Base-by-base conservation (phyloP, 164 flowering plant species). In the Vitis rupestris region DNA sequence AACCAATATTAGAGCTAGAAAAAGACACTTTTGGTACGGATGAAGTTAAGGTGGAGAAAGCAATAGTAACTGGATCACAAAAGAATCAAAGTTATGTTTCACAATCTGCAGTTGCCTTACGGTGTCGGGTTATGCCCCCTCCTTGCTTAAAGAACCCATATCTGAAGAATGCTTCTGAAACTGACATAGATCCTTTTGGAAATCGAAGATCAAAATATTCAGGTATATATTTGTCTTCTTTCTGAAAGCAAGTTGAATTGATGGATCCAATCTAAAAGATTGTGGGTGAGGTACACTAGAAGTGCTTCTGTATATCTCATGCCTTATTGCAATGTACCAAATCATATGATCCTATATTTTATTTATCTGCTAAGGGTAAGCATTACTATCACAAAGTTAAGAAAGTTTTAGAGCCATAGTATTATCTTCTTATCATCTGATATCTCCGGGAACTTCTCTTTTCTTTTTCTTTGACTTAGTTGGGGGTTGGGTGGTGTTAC, bases 41-140 rank as follows among this genome's bases (percentile, higher is more conserved):
- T 66, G 86, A 82, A 64, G 66, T 50, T 4, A 73, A 70, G 61
- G 50, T 63, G 10, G 84, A 71, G 64, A 80, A 79, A 67, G 8
- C 73, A 37, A 50, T 61, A 44, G 75, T 14, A 49, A 50, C n/a
- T 68, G 82, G 70, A 69, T 56, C 70, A 15, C 72, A 70, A 64
- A 85, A 74, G 80, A 79, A 60, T 59, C 81, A 72, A 30, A 80
- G 70, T 71, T 90, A 87, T 80, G 92, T 95, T 59, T 82, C 98
- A 64, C 96, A 84, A 66, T 87, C 98, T 70, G 99, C 97, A 0
- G 85, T 95, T 72, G 96, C 98, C 71, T 82, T 95, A 67, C 90
- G 98, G 55, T 93, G 89, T 64, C 87, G 90, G 44, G 97, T 88
- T 47, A 84, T 90, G 89, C 98, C 99, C 64, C 99, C 99, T 61